Percentiles rank a stretch among this genome's conserved stretches.
phyloP scores from a whole-genome alignment of 2,329 filamentous ascomycete genomes.

The Colletotrichum sidae region DNA sequence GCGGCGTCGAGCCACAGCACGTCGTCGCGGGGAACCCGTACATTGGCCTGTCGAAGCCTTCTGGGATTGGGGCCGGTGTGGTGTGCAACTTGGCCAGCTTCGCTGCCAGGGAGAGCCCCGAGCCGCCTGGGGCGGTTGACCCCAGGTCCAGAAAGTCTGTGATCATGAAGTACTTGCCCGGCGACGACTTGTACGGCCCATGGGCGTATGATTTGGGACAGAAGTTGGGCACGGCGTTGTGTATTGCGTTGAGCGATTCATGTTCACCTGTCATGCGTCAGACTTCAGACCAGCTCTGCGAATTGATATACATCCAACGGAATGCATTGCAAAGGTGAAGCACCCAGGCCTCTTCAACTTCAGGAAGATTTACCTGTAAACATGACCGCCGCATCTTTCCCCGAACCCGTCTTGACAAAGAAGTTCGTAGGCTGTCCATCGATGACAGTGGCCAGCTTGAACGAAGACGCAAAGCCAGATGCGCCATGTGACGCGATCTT shows the following conservation, averaged over 20 bases:
- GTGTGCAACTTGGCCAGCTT: conserved; percentile 85
- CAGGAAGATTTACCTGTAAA: conserved; percentile 66
- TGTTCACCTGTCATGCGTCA: conserved; percentile 74
- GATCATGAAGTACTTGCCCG: conserved; percentile 67
- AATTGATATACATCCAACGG: too few species aligned
- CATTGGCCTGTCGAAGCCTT: conserved; percentile 67
- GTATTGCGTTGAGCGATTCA: conserved; percentile 84
- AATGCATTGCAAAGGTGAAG: too few species aligned
- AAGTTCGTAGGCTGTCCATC: conserved; percentile 66
- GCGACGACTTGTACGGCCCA: conserved; percentile 68
- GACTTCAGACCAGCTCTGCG: neutral
- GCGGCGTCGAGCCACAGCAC: conserved; percentile 86
- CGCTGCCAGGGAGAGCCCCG: conserved; percentile 71
- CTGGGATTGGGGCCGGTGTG: conserved; percentile 75
- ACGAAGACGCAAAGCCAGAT: conserved; percentile 77
- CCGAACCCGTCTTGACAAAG: conserved; percentile 79
- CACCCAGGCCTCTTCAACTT: conserved; percentile 48
- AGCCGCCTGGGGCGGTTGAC: conserved; percentile 53
- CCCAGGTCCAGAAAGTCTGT: conserved; percentile 85
- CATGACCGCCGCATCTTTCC: conserved; percentile 72
- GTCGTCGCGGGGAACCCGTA: conserved; percentile 90
- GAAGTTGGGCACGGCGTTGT: conserved; percentile 76
- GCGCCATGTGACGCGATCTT: conserved; percentile 71
- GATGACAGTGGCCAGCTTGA: conserved; percentile 61
- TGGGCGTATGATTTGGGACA: conserved; percentile 82